Conservation (phyloP, 2,329 filamentous ascomycete species). For the Cercospora berteroae region DNA sequence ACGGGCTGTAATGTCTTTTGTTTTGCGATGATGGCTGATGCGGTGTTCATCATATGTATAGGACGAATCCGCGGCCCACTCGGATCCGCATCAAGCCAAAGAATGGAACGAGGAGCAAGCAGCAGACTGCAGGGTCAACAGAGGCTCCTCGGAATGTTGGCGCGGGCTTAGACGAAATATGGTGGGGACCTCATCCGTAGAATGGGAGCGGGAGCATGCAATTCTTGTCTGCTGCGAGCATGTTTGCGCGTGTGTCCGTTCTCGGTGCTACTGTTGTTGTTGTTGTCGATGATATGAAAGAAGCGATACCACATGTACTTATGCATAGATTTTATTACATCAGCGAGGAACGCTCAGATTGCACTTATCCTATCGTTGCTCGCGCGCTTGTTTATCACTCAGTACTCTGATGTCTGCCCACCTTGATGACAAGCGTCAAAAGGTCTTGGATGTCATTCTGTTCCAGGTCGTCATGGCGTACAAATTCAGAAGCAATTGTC, state of each 20-base stretch:
- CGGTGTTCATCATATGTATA: not conserved
- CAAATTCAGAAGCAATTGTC: too few relatives aligned
- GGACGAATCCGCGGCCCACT: not conserved
- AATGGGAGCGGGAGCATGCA: not conserved
- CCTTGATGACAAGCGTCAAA: too few relatives aligned
- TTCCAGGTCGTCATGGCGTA: too few relatives aligned
- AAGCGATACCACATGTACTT: not conserved
- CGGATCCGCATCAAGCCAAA: not conserved
- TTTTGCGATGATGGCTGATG: conserved; percentile 7
- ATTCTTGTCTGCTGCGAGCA: not conserved
- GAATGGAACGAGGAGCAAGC: not conserved
- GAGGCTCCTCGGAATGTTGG: not conserved
- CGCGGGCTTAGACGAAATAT: not conserved
- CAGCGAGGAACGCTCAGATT: not conserved
- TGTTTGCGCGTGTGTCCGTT: not conserved
- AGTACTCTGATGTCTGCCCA: too few relatives aligned
- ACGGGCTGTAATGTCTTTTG: conserved; percentile 3
- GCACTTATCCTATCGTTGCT: too few relatives aligned
- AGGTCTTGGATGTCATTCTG: too few relatives aligned
- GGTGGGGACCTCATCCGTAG: not conserved
- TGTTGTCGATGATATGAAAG: not conserved
- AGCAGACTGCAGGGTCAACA: not conserved
- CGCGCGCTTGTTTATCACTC: too few relatives aligned
- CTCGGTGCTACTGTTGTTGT: not conserved
- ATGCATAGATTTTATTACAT: not conserved